Base-by-base conservation (phyloP, 495 filamentous ascomycete species). In the Cercophora newfieldiana region DNA sequence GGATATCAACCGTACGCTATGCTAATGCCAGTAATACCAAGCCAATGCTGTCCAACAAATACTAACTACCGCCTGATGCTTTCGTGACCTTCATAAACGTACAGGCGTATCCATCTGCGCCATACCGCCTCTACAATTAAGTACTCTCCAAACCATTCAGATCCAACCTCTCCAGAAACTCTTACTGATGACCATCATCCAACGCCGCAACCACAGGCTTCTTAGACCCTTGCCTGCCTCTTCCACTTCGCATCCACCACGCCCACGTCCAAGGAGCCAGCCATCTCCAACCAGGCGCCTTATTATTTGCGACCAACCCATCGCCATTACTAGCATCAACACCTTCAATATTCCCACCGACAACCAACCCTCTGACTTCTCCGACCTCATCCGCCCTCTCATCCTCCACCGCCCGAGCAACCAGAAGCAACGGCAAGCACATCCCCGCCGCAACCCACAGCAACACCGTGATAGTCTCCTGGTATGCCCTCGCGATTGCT, bases 401-500 rank as follows among this genome's bases (percentile, higher is more conserved):
- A 59, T 81, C 78, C 64, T 79, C 81, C 61, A 85, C 72, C 37
- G 78, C 47, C 60, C 82, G 72, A 66, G 78, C 81, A 21, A 79
- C 65, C 19, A 81, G 59, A 18, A 77, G 71, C 24, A 87, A 63
- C 19, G 78, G 79, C 68, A 84, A 53, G 26, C 75, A 82, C 26
- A 84, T 71, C 25, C 69, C 64, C 31, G 80, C 66, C 37, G 78
- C 84, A n/a, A 80, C 79, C 71, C 81, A 80, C 63, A 86, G 64
- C 75, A 87, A 74, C 8, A 78, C 73, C 48, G 77, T 81, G 65
- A 88, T 83, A 0, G 81, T 79, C 60, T 82, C 79, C 30, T 81
- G 83, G 58, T 88, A 88, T 7, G 85, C 79, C 50, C 73, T 37
- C 7, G 80, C 75, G 65, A 89, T 87, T 0, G 85, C 87, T 26